Conservation (phyloP, 495 filamentous ascomycete genomes). For the Talaromyces adpressus region DNA sequence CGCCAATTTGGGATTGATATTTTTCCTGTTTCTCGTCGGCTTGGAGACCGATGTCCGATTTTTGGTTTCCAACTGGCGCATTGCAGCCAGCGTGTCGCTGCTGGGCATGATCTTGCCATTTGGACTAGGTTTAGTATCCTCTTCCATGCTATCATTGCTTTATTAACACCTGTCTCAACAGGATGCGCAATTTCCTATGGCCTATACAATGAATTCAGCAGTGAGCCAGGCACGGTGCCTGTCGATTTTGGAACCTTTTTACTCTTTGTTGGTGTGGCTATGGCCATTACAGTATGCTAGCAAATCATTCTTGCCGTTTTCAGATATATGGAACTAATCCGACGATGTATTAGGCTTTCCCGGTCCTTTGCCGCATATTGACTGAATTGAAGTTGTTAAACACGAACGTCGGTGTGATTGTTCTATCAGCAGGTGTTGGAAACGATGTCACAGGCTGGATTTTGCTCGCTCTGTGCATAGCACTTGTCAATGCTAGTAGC, state of each 20-base stretch:
- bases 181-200: constrained; percentile 76
- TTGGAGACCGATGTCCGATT: constrained; percentile 89
- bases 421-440: constrained; percentile 87
- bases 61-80: constrained; percentile 77
- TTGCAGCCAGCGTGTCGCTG: constrained; percentile 73
- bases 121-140: constrained; percentile 31
- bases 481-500: constrained; percentile 80
- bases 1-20: constrained; percentile 81
- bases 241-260: constrained; percentile 78
- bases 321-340: background rate
- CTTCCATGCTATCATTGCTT: background rate
- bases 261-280: constrained; percentile 90
- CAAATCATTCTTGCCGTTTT: background rate
- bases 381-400: constrained; percentile 84
- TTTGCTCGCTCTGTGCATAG: constrained; percentile 87
- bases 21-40: constrained; percentile 90
- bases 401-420: constrained; percentile 82
- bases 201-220: constrained; percentile 69
- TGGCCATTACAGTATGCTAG: constrained; percentile 72
- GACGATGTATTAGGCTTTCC: constrained; percentile 59
- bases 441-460: constrained; percentile 97
- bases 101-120: constrained; percentile 81
- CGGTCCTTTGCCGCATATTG: constrained; percentile 89
- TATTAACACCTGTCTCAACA: background rate
- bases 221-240: constrained; percentile 51